Conservation (phyloP, 106 monocot genomes). For the Chionographis japonica region DNA sequence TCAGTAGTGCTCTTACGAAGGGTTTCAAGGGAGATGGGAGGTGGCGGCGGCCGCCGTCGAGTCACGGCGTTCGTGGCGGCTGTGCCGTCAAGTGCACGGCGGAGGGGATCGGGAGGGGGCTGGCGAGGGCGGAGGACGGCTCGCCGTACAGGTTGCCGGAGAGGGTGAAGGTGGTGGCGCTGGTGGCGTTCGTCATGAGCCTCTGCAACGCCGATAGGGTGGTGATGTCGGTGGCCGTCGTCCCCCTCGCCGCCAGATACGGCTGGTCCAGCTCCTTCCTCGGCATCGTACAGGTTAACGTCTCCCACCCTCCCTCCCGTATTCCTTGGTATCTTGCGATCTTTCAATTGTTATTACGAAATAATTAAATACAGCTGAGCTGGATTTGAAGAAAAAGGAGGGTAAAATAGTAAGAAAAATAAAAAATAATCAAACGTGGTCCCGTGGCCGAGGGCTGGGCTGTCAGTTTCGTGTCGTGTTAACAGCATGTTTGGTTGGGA, state of each 20-base stretch:
- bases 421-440: too few relatives aligned
- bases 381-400: too few relatives aligned
- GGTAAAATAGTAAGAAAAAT: too few relatives aligned
- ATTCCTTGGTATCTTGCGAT: not conserved
- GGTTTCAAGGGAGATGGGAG: not conserved
- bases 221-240: slow-evolving; percentile 86
- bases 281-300: slow-evolving; percentile 91
- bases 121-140: not conserved
- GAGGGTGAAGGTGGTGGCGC: slow-evolving; percentile 53
- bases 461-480: too few relatives aligned
- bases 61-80: not conserved
- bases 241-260: slow-evolving; percentile 65
- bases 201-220: slow-evolving; percentile 95
- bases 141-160: slow-evolving; percentile 27
- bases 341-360: too few relatives aligned
- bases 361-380: too few relatives aligned
- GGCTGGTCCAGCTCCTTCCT: slow-evolving; percentile 81
- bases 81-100: slow-evolving; percentile 21
- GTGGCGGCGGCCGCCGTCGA: slow-evolving; percentile 2
- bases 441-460: too few relatives aligned
- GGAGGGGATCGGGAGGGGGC: slow-evolving; percentile 24
- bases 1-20: not conserved
- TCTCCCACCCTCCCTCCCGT: not conserved
- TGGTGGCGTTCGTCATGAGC: slow-evolving; percentile 59
- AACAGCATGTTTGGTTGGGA: too few relatives aligned